A percentile compares a stretch with the other conserved stretches of the same genome.
Evolutionary conservation across 228 moss, liverwort and hornwort genomes (phyloP).

Genomic region (Sphagnum fallax): DNA sequence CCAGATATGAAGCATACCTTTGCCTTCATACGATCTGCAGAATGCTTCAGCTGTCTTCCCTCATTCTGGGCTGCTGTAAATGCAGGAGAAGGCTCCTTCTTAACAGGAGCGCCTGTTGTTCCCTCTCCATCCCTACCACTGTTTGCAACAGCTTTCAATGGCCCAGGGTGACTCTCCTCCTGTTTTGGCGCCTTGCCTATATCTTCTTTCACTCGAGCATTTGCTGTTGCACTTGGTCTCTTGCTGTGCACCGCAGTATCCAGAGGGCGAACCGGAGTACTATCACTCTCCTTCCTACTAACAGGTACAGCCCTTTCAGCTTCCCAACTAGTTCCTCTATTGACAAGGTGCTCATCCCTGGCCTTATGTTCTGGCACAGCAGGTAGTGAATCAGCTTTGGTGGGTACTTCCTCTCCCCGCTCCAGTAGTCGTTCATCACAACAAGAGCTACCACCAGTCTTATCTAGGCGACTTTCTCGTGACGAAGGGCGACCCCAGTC

Average conservation of each 20-base stretch:
- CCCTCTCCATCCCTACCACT: conserved; percentile 29
- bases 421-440: conserved; percentile 40
- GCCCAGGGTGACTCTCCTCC: conserved; percentile 31
- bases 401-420: conserved; percentile 16
- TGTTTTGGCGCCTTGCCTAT: conserved; percentile 30
- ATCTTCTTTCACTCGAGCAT: conserved; percentile 29
- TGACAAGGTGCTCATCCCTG: conserved; percentile 20
- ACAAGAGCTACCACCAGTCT: conserved; percentile 46
- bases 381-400: conserved; percentile 32
- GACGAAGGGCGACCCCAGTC: conserved; percentile 62
- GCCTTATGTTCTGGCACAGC: conserved; percentile 33
- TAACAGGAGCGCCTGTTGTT: conserved; percentile 48
- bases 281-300: conserved; percentile 36
- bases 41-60: conserved; percentile 70
- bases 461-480: conserved; percentile 66
- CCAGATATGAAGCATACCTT: too few species aligned
- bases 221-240: conserved; percentile 33
- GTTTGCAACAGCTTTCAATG: conserved; percentile 20
- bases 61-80: conserved; percentile 41
- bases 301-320: conserved; percentile 38
- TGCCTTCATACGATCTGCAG: conserved; percentile 78
- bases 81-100: conserved; percentile 61
- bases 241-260: conserved; percentile 19
- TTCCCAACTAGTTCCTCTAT: conserved; percentile 47
- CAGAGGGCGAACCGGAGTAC: conserved; percentile 19